Base-by-base conservation (phyloP, 1,284 basidiomycete species). In the Boletellus deceptivus region DNA sequence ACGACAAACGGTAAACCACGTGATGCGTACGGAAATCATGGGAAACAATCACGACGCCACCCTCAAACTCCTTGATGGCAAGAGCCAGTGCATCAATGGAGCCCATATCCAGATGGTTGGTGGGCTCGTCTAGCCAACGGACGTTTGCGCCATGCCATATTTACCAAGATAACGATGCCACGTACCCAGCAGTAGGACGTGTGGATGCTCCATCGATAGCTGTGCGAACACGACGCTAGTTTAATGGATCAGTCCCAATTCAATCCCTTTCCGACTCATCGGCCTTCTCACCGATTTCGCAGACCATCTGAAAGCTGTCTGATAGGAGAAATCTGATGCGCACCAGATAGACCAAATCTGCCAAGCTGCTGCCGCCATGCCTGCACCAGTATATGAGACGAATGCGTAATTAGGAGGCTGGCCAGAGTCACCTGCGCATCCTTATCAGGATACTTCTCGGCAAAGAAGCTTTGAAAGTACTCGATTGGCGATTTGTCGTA, bases 41-140 rank as follows among this genome's bases (percentile, higher is more conserved):
- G 42, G 93, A 96, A 57, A 97, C 93, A 65, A 97, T 96, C 56
- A 97, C 96, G 46, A 98, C 97, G 69, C 96, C 96, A 55, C 97
- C 96, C 67, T 93, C 89, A 69, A 94, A 99, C 68, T 91, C 91
- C 74, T 97, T 97, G 78, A 99, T 98, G 46, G 96, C 95, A 29
- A 73, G 70, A 6, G 95, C 96, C 40, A 99, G 81, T 4, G 97
- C 94, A 70, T 98, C 95, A 70, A 98, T 98, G 17, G 93, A 96
- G 53, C 80, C 84, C 90, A 95, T 94, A 68, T 96, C 93, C 78
- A 93, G 80, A 70, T 96, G 93, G 70, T 95, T 96, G 31, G 93
- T 96, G 39, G 93, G 93, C 70, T 92, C 90, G 66, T 91, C 87
- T 80, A 59, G 56, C 39, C 45, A 53, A 45, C 20, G 4, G 18